Base-by-base conservation (phyloP, 345 rosid species). In the Durio zibethinus region DNA sequence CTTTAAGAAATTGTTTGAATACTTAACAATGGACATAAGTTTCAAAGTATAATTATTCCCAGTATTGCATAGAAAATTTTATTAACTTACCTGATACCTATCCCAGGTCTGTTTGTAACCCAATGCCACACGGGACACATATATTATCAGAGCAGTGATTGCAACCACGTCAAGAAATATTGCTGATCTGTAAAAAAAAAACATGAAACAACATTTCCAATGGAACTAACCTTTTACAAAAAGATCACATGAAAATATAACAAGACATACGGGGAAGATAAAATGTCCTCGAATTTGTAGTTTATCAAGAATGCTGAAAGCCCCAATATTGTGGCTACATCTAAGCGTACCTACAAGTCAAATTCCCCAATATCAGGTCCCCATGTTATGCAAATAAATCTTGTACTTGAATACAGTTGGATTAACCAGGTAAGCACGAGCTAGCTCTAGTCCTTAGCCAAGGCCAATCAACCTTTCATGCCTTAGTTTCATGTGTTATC, bases 91-190 rank as follows among this genome's bases (percentile, higher is more conserved):
- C 85, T 95, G 97, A 85, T 95, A 95, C 77, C 99, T 88, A 73
- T 95, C 99, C 94, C 97, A 90, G 57, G 99, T 95, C 84, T 95
- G 99, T 80, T 95, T 93, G 89, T 95, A 95, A 80, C 98, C 99
- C 88, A 95, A 86, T 77, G 84, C 93, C 84, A 93, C 96, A 4
- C 99, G 99, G 68, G 87, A 83, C 72, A 86, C 90, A 79, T 87
- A 91, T 73, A 95, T 85, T 85, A 95, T 83, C 45, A 95, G 94
- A 72, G 98, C 99, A 77, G 88, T 82, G 77, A 88, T 50, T 43
- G 98, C 97, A 79, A 95, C 73, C 70, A 87, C 98, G 78, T 95
- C 99, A 80, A 95, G 94, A 86, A 89, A 81, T 77, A 95, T 76
- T 63, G 99, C 97, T 54, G 99, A 93, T 76, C 99, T 95, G 89